These are phyloP conservation scores for Hypomyces rosellus DNA, from an alignment of 2,329 filamentous ascomycete genomes.

Conservation along the genomic window DNA sequence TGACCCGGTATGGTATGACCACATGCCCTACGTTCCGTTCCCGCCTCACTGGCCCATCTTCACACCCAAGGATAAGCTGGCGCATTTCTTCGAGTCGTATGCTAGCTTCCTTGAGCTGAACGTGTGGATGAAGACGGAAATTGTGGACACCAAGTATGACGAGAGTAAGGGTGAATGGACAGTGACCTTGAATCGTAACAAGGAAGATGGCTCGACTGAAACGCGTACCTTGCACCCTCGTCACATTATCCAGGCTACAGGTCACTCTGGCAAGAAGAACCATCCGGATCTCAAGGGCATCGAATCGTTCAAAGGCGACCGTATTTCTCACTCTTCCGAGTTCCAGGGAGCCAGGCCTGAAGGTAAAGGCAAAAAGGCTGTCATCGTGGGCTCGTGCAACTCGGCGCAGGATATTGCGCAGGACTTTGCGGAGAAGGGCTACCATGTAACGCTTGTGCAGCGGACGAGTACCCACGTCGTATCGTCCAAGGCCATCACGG, in stretches of 20 bases:
- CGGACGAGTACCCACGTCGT: conserved; percentile 60
- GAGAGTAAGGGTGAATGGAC: conserved; percentile 47
- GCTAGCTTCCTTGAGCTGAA: conserved; percentile 60
- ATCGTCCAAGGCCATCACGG: conserved; percentile 45
- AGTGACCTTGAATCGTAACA: conserved; percentile 44
- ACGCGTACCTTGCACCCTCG: conserved; percentile 52
- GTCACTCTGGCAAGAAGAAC: conserved; percentile 61
- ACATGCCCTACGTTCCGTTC: conserved; percentile 59
- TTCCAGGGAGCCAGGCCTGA: conserved; percentile 46
- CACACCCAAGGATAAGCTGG: conserved; percentile 66
- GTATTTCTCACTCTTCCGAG: conserved; percentile 57
- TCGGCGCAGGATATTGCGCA: conserved; percentile 64
- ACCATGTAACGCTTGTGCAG: conserved; percentile 64
- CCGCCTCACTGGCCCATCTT: conserved; percentile 62
- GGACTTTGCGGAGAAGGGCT: conserved; percentile 60
- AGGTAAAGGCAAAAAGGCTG: conserved; percentile 49
- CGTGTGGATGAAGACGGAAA: conserved; percentile 52
- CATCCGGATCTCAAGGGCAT: conserved; percentile 52
- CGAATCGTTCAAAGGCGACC: conserved; percentile 50
- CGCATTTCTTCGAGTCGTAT: conserved; percentile 62
- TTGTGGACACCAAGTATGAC: conserved; percentile 45
- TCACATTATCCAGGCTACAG: conserved; percentile 62
- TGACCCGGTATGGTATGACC: conserved; percentile 57
- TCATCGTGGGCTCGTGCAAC: conserved; percentile 64
- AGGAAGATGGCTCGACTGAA: conserved; percentile 41